Base-by-base conservation (phyloP, 352 stramenopile genomes). In the Lagenidium sp. region DNA sequence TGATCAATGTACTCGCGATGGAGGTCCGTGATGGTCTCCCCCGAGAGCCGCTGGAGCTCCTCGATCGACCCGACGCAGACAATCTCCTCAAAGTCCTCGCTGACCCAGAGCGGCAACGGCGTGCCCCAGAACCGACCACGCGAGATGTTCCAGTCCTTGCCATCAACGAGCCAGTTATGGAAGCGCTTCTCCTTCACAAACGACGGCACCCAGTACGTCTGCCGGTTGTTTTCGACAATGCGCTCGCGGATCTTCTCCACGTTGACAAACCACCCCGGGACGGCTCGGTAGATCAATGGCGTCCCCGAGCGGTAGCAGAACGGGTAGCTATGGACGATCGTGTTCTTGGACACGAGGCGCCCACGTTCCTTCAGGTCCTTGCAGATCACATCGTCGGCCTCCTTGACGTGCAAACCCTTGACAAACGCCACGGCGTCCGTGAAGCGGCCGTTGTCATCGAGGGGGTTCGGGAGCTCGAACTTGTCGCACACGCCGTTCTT, bases 261-360 rank as follows among this genome's bases (percentile, higher is more conserved):
- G 53, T 97, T 97, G 18, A 99, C 86, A 50, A 99, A 99, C 97
- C 97, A 99, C 8, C 92, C 97, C 1, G 95, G 96, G 29, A 99
- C 96, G 13, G 96, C 96, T 48, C 97, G 97, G 83, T 99, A 99
- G 70, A 99, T 99, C 29, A 99, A 72, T 20, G 97, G 97, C 29
- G 97, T 99, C 57, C 98, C 96, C n/a, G 93, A 98, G 53, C 97
- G 81, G 92, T 98, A 99, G 74, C 97, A 99, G 77, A 99, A 99
- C 20, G 97, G 97, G 68, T 99, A 99, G 49, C 83, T 97, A 85
- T 99, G 97, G 50, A 95, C 82, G 41, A 99, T 90, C 44, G 85
- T 93, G 57, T 90, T 91, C 68, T 99, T 99, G 24, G 96, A 88
- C 7, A 99, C 75, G 18, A 99, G 74, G n/a, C 93, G 80, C 34